Evolutionary conservation across 2,329 filamentous ascomycete genomes (phyloP).

Genomic region (Exophiala phaeomuriformis): DNA sequence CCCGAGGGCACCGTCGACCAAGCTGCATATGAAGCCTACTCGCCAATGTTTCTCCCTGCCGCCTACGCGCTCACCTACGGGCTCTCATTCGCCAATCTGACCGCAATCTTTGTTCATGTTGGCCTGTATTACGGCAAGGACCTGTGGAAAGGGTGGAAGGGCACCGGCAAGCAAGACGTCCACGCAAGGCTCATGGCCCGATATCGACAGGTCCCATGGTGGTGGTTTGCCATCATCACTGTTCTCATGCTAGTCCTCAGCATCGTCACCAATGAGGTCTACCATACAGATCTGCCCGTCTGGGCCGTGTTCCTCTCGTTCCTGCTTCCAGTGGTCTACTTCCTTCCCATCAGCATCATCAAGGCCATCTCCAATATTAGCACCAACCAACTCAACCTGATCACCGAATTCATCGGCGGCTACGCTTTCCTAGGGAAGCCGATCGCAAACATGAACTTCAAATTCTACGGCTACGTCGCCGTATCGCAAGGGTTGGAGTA

Average conservation of each 20-base stretch:
- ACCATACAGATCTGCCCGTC: slow-evolving; percentile 40
- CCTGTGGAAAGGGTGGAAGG: slow-evolving; percentile 32
- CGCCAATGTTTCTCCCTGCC: slow-evolving; percentile 55
- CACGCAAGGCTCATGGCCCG: slow-evolving; percentile 39
- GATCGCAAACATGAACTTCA: slow-evolving; percentile 46
- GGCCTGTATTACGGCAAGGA: slow-evolving; percentile 36
- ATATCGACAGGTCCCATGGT: slow-evolving; percentile 40
- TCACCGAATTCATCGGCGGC: slow-evolving; percentile 45
- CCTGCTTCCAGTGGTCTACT: slow-evolving; percentile 40
- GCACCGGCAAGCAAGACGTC: slow-evolving; percentile 40
- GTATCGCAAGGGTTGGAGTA: slow-evolving; percentile 42
- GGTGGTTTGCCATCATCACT: slow-evolving; percentile 40
- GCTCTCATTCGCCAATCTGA: slow-evolving; percentile 60
- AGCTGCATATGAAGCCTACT: slow-evolving; percentile 56
- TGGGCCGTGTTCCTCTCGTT: slow-evolving; percentile 43
- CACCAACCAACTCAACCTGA: slow-evolving; percentile 43
- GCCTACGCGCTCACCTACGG: slow-evolving; percentile 53
- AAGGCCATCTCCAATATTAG: slow-evolving; percentile 45
- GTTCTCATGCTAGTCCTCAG: slow-evolving; percentile 59
- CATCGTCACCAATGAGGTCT: slow-evolving; percentile 36
- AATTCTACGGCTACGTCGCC: slow-evolving; percentile 39
- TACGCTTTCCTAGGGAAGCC: slow-evolving; percentile 43
- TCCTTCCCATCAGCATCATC: slow-evolving; percentile 44
- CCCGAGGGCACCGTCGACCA: slow-evolving; percentile 50
- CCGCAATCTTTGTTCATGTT: slow-evolving; percentile 45